phyloP scores from a whole-genome alignment of 768 basidiomycete genomes.

The Wakefieldia striispora region DNA sequence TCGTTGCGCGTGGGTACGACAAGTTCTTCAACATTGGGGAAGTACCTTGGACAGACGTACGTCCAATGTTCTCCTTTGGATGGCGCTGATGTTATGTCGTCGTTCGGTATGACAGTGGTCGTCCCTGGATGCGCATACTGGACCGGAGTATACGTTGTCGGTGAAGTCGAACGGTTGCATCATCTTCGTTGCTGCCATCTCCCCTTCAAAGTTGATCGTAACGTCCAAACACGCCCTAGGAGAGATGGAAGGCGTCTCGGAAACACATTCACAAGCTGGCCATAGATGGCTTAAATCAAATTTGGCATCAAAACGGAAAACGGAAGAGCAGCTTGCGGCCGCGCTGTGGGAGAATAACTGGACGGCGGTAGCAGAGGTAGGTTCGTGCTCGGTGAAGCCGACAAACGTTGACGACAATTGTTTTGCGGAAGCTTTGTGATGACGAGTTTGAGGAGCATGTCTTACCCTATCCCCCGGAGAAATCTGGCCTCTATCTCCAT shows the following conservation, averaged over 20 bases:
- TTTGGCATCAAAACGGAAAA: conserved; percentile 49
- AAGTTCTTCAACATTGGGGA: conserved; percentile 99
- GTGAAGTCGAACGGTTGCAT: conserved; percentile 97
- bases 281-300: conserved; percentile 80
- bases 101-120: conserved; percentile 60
- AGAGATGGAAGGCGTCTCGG: conserved; percentile 35
- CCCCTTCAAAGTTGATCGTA: conserved; percentile 69
- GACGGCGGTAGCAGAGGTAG: conserved; percentile 91
- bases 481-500: conserved; percentile 90
- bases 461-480: conserved; percentile 73
- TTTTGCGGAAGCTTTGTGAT: conserved; percentile 78
- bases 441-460: conserved; percentile 98
- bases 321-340: conserved; percentile 70
- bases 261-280: conserved; percentile 81
- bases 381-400: conserved; percentile 12
- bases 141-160: conserved; percentile 79
- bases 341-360: conserved; percentile 77
- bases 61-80: conserved; percentile 25
- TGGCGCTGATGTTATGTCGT: neutral
- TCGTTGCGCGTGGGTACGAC: conserved; percentile 92
- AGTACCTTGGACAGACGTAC: conserved; percentile 90
- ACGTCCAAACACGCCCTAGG: conserved; percentile 95
- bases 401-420: neutral
- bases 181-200: conserved; percentile 89
- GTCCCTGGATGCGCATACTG: conserved; percentile 64